These are phyloP conservation scores for Pythium rishiriense DNA, from an alignment of 352 stramenopile species.

Conservation along the genomic window DNA sequence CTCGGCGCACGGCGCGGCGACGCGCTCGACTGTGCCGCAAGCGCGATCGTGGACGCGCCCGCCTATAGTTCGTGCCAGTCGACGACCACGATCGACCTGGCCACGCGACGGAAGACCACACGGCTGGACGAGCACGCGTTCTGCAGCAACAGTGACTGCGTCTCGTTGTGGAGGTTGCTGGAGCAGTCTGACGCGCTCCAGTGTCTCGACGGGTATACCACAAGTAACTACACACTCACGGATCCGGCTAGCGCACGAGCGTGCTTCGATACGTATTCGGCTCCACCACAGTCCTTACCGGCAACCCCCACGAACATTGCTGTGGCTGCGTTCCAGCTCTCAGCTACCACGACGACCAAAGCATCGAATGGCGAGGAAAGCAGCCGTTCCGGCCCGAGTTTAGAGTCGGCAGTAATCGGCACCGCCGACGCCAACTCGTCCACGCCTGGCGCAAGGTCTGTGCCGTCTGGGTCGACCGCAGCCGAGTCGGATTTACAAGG, in stretches of 20 bases:
- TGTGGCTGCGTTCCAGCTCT: not conserved
- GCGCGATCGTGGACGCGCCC: not conserved
- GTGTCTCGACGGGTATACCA: not conserved
- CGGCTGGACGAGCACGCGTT: not conserved
- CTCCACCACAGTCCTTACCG: not conserved
- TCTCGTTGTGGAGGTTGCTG: not conserved
- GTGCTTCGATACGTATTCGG: not conserved
- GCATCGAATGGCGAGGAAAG: not conserved
- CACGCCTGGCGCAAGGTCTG: not conserved
- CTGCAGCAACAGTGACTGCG: not conserved
- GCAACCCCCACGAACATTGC: not conserved
- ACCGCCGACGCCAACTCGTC: not conserved
- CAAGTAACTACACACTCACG: not conserved
- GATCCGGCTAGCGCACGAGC: not conserved
- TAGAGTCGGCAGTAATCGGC: constrained; percentile 2
- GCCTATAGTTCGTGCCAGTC: not conserved
- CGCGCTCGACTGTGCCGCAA: not conserved
- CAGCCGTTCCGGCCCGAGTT: not conserved
- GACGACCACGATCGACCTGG: not conserved
- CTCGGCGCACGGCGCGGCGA: not conserved
- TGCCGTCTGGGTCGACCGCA: not conserved
- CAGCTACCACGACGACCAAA: not conserved
- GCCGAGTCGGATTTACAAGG: not conserved
- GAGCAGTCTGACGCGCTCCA: constrained; percentile 3
- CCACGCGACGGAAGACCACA: not conserved